Evolutionary conservation across 306 rosid genomes (phyloP).

Genomic region (Geum urbanum): DNA sequence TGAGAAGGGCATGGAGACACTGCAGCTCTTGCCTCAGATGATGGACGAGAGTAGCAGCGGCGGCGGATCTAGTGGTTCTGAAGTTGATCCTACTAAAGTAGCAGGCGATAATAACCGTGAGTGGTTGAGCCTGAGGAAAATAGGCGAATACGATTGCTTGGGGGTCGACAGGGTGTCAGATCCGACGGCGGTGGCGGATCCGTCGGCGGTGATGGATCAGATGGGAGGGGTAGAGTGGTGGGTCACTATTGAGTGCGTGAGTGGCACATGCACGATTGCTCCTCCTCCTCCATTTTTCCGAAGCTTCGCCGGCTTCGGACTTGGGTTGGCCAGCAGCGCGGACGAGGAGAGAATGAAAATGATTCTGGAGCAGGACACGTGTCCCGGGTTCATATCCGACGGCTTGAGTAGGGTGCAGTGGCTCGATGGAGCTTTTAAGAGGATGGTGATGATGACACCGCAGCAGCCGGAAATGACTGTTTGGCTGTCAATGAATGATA

Average conservation of each 20-base stretch:
- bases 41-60: neutral
- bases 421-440: constrained; percentile 49
- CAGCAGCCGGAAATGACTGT: constrained; percentile 28
- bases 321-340: constrained; percentile 10
- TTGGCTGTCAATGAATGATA: constrained; percentile 31
- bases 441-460: constrained; percentile 36
- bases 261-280: constrained; percentile 40
- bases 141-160: neutral
- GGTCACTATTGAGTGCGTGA: constrained; percentile 59
- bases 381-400: constrained; percentile 61
- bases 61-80: constrained; percentile 19
- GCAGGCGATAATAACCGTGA: neutral
- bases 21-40: constrained; percentile 45
- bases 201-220: constrained; percentile 1
- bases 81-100: neutral
- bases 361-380: constrained; percentile 43
- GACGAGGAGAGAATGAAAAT: constrained; percentile 35
- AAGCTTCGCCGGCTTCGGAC: constrained; percentile 13
- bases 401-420: constrained; percentile 37
- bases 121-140: constrained; percentile 3
- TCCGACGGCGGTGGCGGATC: constrained; percentile 17
- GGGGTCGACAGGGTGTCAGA: neutral
- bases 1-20: constrained; percentile 17
- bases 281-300: neutral
- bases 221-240: constrained; percentile 24